phyloP scores from a whole-genome alignment of 805 yeast genomes.

The Ogataea minuta region DNA sequence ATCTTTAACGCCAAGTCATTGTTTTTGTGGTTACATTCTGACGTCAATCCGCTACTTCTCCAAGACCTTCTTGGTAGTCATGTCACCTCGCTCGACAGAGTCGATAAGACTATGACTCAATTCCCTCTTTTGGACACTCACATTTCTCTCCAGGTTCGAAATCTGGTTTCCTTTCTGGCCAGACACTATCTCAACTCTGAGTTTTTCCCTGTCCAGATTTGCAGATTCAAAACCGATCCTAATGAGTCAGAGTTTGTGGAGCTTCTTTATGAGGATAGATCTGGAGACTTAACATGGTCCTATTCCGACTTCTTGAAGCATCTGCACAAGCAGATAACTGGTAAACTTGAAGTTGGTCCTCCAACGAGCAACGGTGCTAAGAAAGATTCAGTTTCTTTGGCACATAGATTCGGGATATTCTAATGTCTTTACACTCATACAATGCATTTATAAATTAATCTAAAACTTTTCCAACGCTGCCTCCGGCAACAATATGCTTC shows the following conservation, averaged over 20 bases:
- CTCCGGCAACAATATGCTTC: conserved; percentile 45
- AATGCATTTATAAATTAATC: conserved; percentile 16
- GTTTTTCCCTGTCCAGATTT: conserved; percentile 52
- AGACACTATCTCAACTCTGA: conserved; percentile 37
- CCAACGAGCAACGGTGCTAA: conserved; percentile 6
- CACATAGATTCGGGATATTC: conserved; percentile 21
- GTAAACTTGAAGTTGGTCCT: conserved; percentile 37
- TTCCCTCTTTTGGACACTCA: conserved; percentile 71
- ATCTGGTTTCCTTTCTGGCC: conserved; percentile 56
- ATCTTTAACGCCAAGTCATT: conserved; percentile 65
- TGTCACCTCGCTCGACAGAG: conserved; percentile 42
- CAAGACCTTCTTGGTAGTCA: conserved; percentile 69
- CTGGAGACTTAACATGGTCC: conserved; percentile 49
- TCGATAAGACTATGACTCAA: conserved; percentile 51
- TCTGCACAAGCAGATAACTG: conserved; percentile 63
- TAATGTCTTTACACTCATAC: conserved; percentile 9
- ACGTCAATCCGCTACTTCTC: conserved; percentile 63
- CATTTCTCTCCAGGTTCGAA: conserved; percentile 65
- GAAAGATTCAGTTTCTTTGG: conserved; percentile 16
- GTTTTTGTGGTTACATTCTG: conserved; percentile 65
- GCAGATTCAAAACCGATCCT: conserved; percentile 65
- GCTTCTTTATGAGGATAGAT: conserved; percentile 71
- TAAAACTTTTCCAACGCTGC: conserved; percentile 51
- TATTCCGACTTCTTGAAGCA: conserved; percentile 66
- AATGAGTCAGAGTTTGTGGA: conserved; percentile 55